Evolutionary conservation across 495 filamentous ascomycete species (phyloP), one percentile per base, ranked within the genome.

Genomic region (Trypethelium eluteriae): DNA sequence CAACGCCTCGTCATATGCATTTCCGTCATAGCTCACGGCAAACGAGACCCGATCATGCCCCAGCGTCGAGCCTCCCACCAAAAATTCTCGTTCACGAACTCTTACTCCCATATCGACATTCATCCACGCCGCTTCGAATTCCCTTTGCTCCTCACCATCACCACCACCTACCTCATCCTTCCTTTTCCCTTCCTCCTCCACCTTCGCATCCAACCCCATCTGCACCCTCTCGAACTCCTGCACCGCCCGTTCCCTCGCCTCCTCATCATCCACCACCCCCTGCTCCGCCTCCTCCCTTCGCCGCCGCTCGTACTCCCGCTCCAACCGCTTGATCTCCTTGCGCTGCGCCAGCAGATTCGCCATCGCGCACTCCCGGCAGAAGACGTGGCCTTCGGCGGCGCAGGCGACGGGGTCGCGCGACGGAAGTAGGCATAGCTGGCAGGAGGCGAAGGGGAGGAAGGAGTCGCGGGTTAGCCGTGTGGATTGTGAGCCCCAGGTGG

Each of bases 351-450:
- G 82, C 50, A 98, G 86, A 74, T 97, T 96, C 71, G 79, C 90
- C 38, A 97, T 85, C 10, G 93, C 92, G 78, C 94, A 98, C 76
- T 98, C 94, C 66, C 92, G 85, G 73, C 94, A 98, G 79, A 98
- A 98, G n/a, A 98, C 82, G 74, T 98, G 92, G 62, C 93, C 94
- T 67, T 89, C 85, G 0, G 83, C 83, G 39, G 85, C 76, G 72
- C 86, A 89, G 39, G 83, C 81, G 14, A 97, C 92, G 0, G 94
- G 94, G 38, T 89, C 82, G 18, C 88, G 86, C 32, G 93, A 89
- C 4, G 90, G 86, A 71, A 92, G 87, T 1, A 98, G 86, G 69
- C 94, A 98, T 18, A 98, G 83, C 63, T 86, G 85, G 79, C 94
- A 98, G 5, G 89, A 91, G 44, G 86, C 92, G 78, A 98, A 96